Base-by-base conservation (phyloP, 148 eudicot species). In the Fagopyrum tataricum region DNA sequence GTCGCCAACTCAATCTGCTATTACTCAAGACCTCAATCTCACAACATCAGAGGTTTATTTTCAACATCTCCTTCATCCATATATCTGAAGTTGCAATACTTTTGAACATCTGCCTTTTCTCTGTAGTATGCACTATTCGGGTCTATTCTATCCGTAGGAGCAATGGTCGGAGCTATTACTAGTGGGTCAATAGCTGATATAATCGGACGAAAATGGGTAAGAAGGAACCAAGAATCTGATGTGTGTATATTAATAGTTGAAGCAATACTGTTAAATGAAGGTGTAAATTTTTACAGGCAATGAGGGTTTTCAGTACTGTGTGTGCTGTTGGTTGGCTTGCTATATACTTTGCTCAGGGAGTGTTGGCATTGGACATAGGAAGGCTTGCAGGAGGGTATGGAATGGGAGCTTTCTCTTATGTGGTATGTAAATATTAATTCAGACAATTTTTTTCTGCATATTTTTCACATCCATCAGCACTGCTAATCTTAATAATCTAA, bases 111-210 rank as follows among this genome's bases (percentile, higher is more conserved):
- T 31, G 37, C 37, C 37, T 31, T 31, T 51, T 20, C 21, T 51
- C 7, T 66, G 85, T 81, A 94, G 98, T 94, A 79, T 70, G 87
- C 98, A 39, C 80, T 91, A 72, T 91, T 94, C 61, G 98, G 95
- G 44, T 94, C 97, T 21, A 83, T 94, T 55, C 75, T 94, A 72
- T 87, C 97, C 15, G 80, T 94, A 74, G 98, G 98, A 13, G 98
- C 98, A 18, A 94, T 94, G 97, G 71, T 89, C 49, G 98, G 97
- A 6, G 98, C 98, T 44, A 89, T 94, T 47, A 89, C 93, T 17
- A 88, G 97, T 73, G 98, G 98, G 46, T 83, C 88, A 4, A 86
- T 91, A 37, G 96, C 97, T 18, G 97, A 94, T 81, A 78, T 74
- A 37, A 31, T 89, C 13, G 98, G 98, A 7, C 88, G 98, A 18